A percentile compares a stretch with the other conserved stretches of the same genome.
These are phyloP conservation scores for Oryza officinalis DNA, from an alignment of 176 grass and related monocot genomes.

Conservation along the genomic window DNA sequence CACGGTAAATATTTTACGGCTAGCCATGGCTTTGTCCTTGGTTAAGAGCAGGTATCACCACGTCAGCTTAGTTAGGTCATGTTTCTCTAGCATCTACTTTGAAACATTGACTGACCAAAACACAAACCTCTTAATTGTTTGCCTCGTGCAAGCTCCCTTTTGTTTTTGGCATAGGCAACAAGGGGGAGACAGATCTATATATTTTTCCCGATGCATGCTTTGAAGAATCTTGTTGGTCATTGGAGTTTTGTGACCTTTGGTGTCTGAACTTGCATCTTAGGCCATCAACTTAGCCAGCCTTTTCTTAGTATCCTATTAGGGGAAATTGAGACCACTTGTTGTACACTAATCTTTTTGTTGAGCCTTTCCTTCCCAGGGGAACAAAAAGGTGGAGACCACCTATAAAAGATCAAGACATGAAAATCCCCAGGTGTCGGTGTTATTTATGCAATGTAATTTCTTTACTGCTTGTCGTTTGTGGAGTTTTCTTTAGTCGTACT, in stretches of 20 bases:
- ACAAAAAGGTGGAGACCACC: conserved; percentile 55
- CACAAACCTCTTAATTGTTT: conserved; percentile 36
- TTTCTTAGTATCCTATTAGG: conserved; percentile 53
- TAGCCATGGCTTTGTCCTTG: background rate
- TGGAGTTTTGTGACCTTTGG: conserved; percentile 51
- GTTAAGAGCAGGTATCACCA: conserved; percentile 29
- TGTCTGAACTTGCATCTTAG: conserved; percentile 44
- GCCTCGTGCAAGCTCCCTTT: conserved; percentile 30
- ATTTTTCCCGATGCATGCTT: conserved; percentile 38
- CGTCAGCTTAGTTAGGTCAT: conserved; percentile 41
- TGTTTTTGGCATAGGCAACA: conserved; percentile 33
- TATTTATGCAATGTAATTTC: conserved; percentile 39
- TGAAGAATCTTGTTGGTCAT: conserved; percentile 52
- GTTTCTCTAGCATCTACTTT: conserved; percentile 42
- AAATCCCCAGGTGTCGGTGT: conserved; percentile 60
- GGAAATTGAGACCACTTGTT: conserved; percentile 51
- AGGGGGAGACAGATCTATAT: conserved; percentile 39
- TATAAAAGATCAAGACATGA: conserved; percentile 60
- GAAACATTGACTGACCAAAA: conserved; percentile 37
- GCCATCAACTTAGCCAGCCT: conserved; percentile 48
- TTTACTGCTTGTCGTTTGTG: conserved; percentile 30
- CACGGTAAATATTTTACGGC: conserved; percentile 26
- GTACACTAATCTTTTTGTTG: conserved; percentile 39
- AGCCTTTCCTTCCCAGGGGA: conserved; percentile 51
- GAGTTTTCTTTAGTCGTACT: background rate